Percentiles rank a stretch among this genome's conserved stretches.
Evolutionary conservation across 192 early-diverging fungal genomes (phyloP).

Genomic region (Mortierella antarctica): DNA sequence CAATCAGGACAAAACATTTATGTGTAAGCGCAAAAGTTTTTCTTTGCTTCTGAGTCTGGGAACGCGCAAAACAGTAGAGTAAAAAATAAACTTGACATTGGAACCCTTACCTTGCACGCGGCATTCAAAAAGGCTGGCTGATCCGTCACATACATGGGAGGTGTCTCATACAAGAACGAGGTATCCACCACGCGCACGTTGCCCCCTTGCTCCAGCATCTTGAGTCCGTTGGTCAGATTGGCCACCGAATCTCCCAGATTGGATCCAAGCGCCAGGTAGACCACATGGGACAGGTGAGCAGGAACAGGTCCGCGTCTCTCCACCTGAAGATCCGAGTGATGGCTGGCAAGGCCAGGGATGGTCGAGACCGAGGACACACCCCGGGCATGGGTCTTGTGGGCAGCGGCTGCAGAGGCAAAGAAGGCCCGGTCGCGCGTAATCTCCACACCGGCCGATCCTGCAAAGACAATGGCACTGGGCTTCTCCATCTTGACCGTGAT

Average conservation of each 20-base stretch:
- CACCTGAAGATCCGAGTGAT: conserved; percentile 13
- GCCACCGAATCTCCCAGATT: conserved; percentile 87
- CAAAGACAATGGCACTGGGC: conserved; percentile 94
- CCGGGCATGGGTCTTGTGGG: conserved; percentile 29
- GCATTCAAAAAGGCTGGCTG: conserved; percentile 94
- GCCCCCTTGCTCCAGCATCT: conserved; percentile 57
- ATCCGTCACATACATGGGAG: conserved; percentile 95
- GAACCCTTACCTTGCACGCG: conserved; percentile 74
- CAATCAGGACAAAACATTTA: conserved; percentile 1
- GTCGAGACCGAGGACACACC: conserved; percentile 14
- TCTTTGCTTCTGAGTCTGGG: not conserved
- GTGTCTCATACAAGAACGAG: conserved; percentile 96
- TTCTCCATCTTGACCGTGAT: conserved; percentile 94
- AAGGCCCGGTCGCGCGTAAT: conserved; percentile 80
- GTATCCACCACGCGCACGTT: conserved; percentile 79
- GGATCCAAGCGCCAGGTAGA: conserved; percentile 88
- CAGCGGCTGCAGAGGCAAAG: conserved; percentile 41
- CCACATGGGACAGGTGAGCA: conserved; percentile 63
- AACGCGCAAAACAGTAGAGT: not conserved
- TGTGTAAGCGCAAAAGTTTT: not conserved
- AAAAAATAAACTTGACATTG: not conserved
- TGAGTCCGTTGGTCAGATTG: conserved; percentile 84
- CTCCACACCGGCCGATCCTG: conserved; percentile 88
- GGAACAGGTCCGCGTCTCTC: conserved; percentile 39
- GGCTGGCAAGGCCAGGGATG: conserved; percentile 24